Evolutionary conservation across 2,329 filamentous ascomycete species (phyloP).

Genomic region (Aureobasidium sp.): DNA sequence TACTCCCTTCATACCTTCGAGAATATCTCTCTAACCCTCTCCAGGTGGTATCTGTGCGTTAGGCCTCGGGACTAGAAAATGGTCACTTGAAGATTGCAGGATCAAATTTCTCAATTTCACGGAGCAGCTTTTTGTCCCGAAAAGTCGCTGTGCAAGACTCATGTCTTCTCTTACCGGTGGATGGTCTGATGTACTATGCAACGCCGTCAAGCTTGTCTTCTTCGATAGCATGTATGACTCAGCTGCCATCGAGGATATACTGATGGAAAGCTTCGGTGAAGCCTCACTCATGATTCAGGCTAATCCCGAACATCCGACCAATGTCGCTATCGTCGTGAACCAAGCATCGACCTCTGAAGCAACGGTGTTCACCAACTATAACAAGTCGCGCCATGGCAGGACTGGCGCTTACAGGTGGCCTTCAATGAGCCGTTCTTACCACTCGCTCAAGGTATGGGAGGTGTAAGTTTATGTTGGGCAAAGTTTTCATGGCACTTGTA

Average conservation of each 20-base stretch:
- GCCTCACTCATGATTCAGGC: not conserved
- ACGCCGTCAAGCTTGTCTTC: not conserved
- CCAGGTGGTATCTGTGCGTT: slow-evolving; percentile 2
- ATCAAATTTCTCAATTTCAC: not conserved
- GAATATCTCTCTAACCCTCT: not conserved
- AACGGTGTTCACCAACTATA: slow-evolving; percentile 2
- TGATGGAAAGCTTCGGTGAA: not conserved
- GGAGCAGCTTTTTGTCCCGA: not conserved
- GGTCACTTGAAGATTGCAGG: not conserved
- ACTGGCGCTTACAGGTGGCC: not conserved
- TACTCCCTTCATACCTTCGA: not conserved
- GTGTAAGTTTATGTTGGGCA: not conserved
- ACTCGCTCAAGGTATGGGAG: not conserved
- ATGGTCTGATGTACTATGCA: not conserved
- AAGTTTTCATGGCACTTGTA: not conserved
- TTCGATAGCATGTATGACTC: slow-evolving; percentile 3
- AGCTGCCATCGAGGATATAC: not conserved
- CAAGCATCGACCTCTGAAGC: not conserved
- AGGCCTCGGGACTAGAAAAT: not conserved
- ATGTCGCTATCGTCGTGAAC: not conserved
- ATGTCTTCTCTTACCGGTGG: not conserved
- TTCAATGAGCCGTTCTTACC: not conserved
- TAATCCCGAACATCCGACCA: not conserved
- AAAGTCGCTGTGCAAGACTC: not conserved
- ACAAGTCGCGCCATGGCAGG: not conserved